Evolutionary conservation across 2,329 filamentous ascomycete genomes (phyloP), one percentile per base, ranked within the genome.

Genomic region (Exserohilum turcica): DNA sequence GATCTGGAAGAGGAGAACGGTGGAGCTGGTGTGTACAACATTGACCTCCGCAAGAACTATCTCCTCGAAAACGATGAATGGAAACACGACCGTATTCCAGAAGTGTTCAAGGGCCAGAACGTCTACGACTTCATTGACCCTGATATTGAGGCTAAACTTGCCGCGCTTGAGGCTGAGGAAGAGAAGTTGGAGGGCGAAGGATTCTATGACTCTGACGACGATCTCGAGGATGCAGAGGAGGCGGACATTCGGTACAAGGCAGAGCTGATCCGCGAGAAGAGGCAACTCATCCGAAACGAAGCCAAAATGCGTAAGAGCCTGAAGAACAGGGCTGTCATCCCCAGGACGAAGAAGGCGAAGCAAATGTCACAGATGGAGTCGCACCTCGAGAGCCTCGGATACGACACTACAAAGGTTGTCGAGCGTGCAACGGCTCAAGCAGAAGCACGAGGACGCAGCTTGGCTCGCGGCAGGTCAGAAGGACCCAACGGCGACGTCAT

Each of bases 61-160:
- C 78, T 92, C 13, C 86, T 97, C 59, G 91, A 89, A 60, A 86
- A 97, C 73, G 85, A 89, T 36, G 91, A 94, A 53, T 97, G 94
- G 94, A 96, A 96, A 76, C 85, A 96, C 74, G 95, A 99, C 79
- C 91, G 90, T 78, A 90, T 97, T 49, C 94, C 94, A 28, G 94
- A 99, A 77, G 83, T 97, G 43, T 89, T 92, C 76, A 87, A 97
- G 71, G 94, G 94, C 76, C 92, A 93, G 83, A 99, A 99, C 75
- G 90, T 99, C 52, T 94, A 93, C 79, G 94, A 99, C 77, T 99
- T 91, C 76, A 86, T 99, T 70, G 94, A 97, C 70, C 92, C 93
- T 1, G 95, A 99, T 50, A 99, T 99, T 72, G 94, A 96, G 70
- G 84, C 86, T 63, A 97, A 96, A 80, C 84, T 99, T 43, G 87